phyloP scores from a whole-genome alignment of 176 grass and related monocot species.

The Echinochloa phyllopogon region DNA sequence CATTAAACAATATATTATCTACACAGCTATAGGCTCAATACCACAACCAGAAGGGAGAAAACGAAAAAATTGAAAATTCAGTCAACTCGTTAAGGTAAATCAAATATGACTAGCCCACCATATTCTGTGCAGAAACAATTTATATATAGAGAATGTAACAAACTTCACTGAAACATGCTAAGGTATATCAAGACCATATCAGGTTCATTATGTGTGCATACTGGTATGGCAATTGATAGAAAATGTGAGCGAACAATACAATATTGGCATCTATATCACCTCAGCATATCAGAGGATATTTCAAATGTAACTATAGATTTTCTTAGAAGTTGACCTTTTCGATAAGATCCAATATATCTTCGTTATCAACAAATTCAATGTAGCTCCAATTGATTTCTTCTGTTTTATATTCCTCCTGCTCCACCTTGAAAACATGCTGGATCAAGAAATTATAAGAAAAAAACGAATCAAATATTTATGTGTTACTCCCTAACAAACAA shows the following conservation, averaged over 20 bases:
- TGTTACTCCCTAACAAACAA: neutral
- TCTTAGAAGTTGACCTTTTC: conserved; percentile 66
- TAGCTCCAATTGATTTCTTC: conserved; percentile 96
- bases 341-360: conserved; percentile 92
- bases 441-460: conserved; percentile 18
- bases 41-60: conserved; percentile 4
- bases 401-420: conserved; percentile 89
- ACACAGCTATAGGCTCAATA: neutral
- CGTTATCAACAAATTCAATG: conserved; percentile 92
- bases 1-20: conserved; percentile 1
- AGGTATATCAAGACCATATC: neutral
- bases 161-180: neutral
- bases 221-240: neutral
- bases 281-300: neutral
- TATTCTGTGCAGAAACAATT: neutral
- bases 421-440: conserved; percentile 98
- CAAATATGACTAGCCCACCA: neutral
- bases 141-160: neutral
- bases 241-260: neutral
- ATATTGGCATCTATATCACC: neutral
- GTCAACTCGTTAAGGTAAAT: conserved; percentile 2
- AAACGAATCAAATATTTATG: conserved; percentile 37
- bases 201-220: conserved; percentile 15
- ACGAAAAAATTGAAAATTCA: neutral
- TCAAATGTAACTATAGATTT: neutral